These are phyloP conservation scores for Hibiscus trionum DNA, from an alignment of 345 rosid genomes.

Conservation along the genomic window DNA sequence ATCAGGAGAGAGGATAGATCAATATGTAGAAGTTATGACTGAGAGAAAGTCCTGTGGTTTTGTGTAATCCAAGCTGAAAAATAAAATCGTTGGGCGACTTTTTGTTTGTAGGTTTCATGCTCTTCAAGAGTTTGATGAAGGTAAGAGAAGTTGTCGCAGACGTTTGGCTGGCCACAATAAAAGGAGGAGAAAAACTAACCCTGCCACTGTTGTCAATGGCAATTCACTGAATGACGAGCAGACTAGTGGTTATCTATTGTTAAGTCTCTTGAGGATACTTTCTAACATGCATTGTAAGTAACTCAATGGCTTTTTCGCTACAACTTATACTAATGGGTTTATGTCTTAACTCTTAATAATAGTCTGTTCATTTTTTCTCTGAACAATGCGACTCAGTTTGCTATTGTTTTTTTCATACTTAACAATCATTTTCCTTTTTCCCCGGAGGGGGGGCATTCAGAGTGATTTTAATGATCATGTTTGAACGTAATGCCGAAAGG, in stretches of 20 bases:
- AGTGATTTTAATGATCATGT: background rate
- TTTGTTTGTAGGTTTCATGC: conserved; percentile 66
- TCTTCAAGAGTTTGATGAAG: conserved; percentile 98
- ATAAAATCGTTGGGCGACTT: background rate
- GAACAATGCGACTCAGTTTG: background rate
- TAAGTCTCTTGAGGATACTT: conserved; percentile 81
- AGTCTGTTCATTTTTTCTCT: background rate
- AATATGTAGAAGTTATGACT: background rate
- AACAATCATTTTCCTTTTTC: background rate
- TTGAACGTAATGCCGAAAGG: background rate
- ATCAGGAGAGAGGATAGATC: background rate
- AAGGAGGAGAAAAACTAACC: conserved; percentile 92
- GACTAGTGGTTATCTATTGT: conserved; percentile 67
- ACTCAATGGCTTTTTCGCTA: background rate
- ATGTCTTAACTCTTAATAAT: background rate
- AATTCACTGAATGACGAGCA: conserved; percentile 63
- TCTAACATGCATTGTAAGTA: conserved; percentile 86
- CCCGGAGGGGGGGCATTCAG: background rate
- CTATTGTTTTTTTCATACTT: background rate
- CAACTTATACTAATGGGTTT: background rate
- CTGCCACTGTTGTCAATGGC: conserved; percentile 48
- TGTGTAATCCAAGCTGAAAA: background rate
- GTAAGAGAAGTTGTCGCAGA: conserved; percentile 97
- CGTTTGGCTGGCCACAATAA: conserved; percentile 99
- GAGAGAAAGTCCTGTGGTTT: background rate